phyloP scores from a whole-genome alignment of 2,329 filamentous ascomycete species.

The Claviceps paspali region DNA sequence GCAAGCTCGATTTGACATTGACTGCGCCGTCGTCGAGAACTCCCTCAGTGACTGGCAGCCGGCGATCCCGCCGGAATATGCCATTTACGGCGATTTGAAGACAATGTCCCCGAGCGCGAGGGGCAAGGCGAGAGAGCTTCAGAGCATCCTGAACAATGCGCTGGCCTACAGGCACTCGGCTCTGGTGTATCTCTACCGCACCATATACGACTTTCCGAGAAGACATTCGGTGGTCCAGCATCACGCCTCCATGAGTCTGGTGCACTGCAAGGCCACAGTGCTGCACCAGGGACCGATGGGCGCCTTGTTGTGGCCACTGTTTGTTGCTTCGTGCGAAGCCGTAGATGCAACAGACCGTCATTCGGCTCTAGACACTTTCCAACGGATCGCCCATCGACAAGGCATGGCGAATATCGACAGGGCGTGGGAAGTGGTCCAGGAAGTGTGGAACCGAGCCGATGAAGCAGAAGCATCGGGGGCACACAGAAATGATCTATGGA shows the following conservation, averaged over 20 bases:
- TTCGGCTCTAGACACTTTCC: slow-evolving; percentile 35
- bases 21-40: slow-evolving; percentile 37
- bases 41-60: slow-evolving; percentile 42
- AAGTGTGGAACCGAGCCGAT: slow-evolving; percentile 44
- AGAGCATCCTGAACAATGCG: slow-evolving; percentile 43
- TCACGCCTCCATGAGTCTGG: slow-evolving; percentile 33
- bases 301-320: slow-evolving; percentile 49
- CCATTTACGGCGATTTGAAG: background rate
- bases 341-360: slow-evolving; percentile 31
- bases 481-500: slow-evolving; percentile 30
- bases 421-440: slow-evolving; percentile 44
- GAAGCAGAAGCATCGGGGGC: slow-evolving; percentile 11
- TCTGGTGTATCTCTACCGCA: slow-evolving; percentile 42
- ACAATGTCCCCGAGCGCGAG: background rate
- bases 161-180: slow-evolving; percentile 44
- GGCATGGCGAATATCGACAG: slow-evolving; percentile 51
- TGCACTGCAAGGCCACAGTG: slow-evolving; percentile 40
- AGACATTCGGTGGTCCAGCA: slow-evolving; percentile 35
- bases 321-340: slow-evolving; percentile 48
- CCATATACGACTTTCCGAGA: slow-evolving; percentile 32
- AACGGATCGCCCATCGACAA: slow-evolving; percentile 38
- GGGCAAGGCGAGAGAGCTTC: slow-evolving; percentile 27
- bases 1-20: slow-evolving; percentile 33
- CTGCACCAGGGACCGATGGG: slow-evolving; percentile 43
- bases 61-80: slow-evolving; percentile 24